Base-by-base conservation (phyloP, 345 rosid species). In the Raphanus raphanistrum region DNA sequence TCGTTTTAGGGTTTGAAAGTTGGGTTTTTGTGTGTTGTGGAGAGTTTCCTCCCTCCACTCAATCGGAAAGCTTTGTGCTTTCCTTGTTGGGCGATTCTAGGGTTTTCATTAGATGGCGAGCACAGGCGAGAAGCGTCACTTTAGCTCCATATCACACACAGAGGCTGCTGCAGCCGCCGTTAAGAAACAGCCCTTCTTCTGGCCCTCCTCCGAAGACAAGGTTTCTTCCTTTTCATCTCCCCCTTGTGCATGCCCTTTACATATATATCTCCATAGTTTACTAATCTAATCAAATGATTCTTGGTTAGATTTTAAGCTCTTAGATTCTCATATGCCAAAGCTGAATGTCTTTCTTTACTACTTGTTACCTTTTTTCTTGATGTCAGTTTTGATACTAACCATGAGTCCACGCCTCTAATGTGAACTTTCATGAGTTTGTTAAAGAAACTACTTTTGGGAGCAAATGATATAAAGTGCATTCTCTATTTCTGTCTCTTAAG, bases 111-210 rank as follows among this genome's bases (percentile, higher is more conserved):
- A 54, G 71, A 94, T 94, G 98, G 96, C 90, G 87, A 94, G 97
- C 84, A 85, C 92, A 7, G 98, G 90, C 32, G 97, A 94, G 84
- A 83, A 89, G 85, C 92, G 93, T 63, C 97, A 88, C 82, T 83
- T 94, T 64, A 86, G 83, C 88, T 85, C 97, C 29, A 64, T 90
- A 73, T 92, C 98, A n/a, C 92, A 96, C 13, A 85, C 90, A 10
- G 87, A 88, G 68, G 88, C 92, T 29, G 82, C 85, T 27, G 82
- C 85, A 10, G 87, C 90, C 72, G 86, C 90, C 73, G 81, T 86
- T 27, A 84, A 89, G 13, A 92, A 88, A 81, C 88, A 89, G 82
- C 90, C 86, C 72, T 94, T 91, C 31, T 87, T 86, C 41, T 81
- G 84, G 63, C 89, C 88, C 10, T 62, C 81, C 50, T 94, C 98